Evolutionary conservation across 2,329 filamentous ascomycete species (phyloP), one percentile per base, ranked within the genome.

Genomic region (Phialophora verrucosa): DNA sequence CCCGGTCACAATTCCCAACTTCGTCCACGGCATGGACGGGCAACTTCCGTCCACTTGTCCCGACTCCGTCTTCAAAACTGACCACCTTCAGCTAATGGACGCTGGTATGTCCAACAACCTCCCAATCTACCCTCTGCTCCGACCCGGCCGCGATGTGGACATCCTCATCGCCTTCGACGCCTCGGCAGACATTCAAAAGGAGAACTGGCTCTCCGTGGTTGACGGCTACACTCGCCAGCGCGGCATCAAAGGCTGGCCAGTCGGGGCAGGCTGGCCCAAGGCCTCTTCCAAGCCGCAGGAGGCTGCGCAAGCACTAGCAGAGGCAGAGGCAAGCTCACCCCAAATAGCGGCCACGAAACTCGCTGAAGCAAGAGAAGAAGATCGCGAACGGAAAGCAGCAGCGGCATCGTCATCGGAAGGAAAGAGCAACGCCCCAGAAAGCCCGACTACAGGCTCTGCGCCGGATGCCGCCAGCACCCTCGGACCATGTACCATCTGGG

Each of bases 101-200:
- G 93, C 95, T 1, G 95, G 95, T 59, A 99, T 99, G 95, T 96
- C 91, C 70, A 98, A 99, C 76, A 99, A 99, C 75, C 83, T 99
- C 8, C 95, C 95, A 1, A 93, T 98, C 50, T 99, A 99, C 76
- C 95, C 95, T 0, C 85, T 98, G 3, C 87, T 99, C 20, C 88
- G 95, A 11, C 92, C 92, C 0, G 94, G 93, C 2, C 87, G 95
- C 42, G 86, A 96, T 64, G 90, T 99, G 5, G 95, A 99, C 73
- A 85, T 99, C 51, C 82, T 98, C 54, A 87, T 99, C 54, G 92
- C 93, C 2, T 99, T 99, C 76, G 95, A 99, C 76, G 93, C 93
- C 3, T 96, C 92, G 1, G 93, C 93, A 23, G 95, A 99, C 73
- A 91, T 97, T 66, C 92, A 90, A 75, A 91, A 91, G 5, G 93